Evolutionary conservation across 176 grass and related monocot species (phyloP).

Genomic region (Avena insularis): DNA sequence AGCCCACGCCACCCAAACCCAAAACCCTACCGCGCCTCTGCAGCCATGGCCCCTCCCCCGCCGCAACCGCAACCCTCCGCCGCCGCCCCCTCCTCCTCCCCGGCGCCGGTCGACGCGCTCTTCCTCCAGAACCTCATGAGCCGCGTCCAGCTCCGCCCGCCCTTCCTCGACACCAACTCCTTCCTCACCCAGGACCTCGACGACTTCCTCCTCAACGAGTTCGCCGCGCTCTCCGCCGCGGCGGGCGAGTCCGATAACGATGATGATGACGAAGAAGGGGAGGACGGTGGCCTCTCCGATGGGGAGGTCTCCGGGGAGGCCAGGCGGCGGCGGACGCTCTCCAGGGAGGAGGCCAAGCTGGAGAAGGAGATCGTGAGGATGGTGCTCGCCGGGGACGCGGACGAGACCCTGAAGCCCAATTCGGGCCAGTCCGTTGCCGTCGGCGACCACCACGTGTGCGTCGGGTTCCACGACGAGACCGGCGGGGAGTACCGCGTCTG

Average conservation of each 20-base stretch:
- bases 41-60: conserved; percentile 55
- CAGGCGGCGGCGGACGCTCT: conserved; percentile 59
- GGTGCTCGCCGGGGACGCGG: conserved; percentile 64
- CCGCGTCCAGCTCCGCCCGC: conserved; percentile 90
- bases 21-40: conserved; percentile 50
- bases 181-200: conserved; percentile 85
- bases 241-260: conserved; percentile 50
- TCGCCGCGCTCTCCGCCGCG: conserved; percentile 61
- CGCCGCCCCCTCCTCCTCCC: conserved; percentile 6
- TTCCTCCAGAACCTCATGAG: conserved; percentile 89
- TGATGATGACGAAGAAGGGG: conserved; percentile 42
- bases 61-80: conserved; percentile 35
- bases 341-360: conserved; percentile 78
- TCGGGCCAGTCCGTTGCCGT: conserved; percentile 87
- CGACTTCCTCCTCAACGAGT: conserved; percentile 86
- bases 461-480: conserved; percentile 79
- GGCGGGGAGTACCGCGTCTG: conserved; percentile 88
- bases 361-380: conserved; percentile 87
- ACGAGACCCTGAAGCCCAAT: conserved; percentile 79
- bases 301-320: conserved; percentile 45
- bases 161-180: conserved; percentile 96
- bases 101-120: conserved; percentile 68
- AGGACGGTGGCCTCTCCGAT: conserved; percentile 28
- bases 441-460: conserved; percentile 88
- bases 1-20: conserved; percentile 28